Percentiles rank a stretch among this genome's conserved stretches.
phyloP scores from a whole-genome alignment of 305 asterid genomes.

The Petunia hybrid region DNA sequence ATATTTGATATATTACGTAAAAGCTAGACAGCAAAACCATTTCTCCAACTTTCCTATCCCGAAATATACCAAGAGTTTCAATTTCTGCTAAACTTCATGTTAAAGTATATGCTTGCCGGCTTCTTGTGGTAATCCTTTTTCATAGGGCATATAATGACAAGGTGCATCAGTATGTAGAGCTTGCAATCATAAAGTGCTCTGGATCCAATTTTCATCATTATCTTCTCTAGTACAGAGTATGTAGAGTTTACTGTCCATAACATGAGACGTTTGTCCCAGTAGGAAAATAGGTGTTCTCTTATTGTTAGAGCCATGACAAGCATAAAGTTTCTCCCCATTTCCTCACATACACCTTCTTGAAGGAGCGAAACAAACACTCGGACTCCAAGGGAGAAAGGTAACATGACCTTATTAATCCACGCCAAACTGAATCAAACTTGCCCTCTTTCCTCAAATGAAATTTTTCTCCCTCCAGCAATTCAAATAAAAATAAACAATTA shows the following conservation, averaged over 20 bases:
- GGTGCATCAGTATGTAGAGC: background rate
- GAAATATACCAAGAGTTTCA: background rate
- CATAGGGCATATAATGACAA: background rate
- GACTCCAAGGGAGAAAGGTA: background rate
- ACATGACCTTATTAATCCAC: background rate
- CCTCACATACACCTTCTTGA: background rate
- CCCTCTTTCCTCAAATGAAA: slow-evolving; percentile 13
- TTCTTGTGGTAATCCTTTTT: background rate
- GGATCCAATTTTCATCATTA: slow-evolving; percentile 1
- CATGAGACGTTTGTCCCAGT: background rate
- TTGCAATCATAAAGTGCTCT: background rate
- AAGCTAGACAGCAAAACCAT: background rate
- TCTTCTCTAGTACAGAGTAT: slow-evolving; percentile 12
- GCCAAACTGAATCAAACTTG: background rate
- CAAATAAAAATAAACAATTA: background rate
- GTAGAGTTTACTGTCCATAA: slow-evolving; percentile 9
- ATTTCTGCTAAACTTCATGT: background rate
- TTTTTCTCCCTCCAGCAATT: background rate
- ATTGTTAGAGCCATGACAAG: background rate
- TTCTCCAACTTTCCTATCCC: background rate
- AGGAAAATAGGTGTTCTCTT: background rate
- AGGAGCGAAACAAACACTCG: background rate
- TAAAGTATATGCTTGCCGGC: background rate
- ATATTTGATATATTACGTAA: background rate
- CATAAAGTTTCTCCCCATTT: background rate